Evolutionary conservation across 1,284 basidiomycete genomes (phyloP).

Genomic region (Tilletia setariae): DNA sequence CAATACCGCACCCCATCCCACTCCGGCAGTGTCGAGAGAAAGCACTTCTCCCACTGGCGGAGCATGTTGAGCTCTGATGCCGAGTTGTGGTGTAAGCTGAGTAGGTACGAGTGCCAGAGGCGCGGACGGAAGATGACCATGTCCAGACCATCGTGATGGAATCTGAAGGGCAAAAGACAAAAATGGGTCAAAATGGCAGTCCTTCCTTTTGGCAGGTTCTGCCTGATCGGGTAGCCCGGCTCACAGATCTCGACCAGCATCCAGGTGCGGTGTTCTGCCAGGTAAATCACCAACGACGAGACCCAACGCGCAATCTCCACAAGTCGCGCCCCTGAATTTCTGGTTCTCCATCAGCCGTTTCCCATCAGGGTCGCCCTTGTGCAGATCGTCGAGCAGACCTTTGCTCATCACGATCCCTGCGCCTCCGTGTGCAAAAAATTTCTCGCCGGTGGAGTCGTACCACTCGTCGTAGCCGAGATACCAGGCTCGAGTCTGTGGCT

Average conservation of each 20-base stretch:
- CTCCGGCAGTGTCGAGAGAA: neutral
- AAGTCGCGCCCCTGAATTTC: neutral
- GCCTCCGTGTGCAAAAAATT: constrained; percentile 9
- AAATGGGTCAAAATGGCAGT: too few species aligned
- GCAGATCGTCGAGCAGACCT: neutral
- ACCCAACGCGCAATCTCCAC: constrained; percentile 9
- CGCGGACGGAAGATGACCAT: constrained; percentile 14
- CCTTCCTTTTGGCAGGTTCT: too few species aligned
- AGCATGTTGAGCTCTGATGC: neutral
- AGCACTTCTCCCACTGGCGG: constrained; percentile 2
- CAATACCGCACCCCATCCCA: constrained; percentile 10
- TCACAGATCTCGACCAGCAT: constrained; percentile 5
- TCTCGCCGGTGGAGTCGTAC: too few species aligned
- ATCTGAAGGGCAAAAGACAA: too few species aligned
- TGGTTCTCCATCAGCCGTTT: neutral
- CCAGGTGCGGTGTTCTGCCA: neutral
- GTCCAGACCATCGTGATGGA: constrained; percentile 13
- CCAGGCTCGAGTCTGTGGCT: neutral
- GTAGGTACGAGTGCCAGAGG: constrained; percentile 4
- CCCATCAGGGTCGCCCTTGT: neutral
- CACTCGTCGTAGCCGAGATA: constrained; percentile 11
- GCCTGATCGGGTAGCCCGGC: too few species aligned
- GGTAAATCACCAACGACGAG: neutral
- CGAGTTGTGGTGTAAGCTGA: constrained; percentile 12
- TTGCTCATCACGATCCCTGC: neutral